These are phyloP conservation scores for Cryoendolithus antarcticus DNA, from an alignment of 2,329 filamentous ascomycete genomes.

Conservation along the genomic window DNA sequence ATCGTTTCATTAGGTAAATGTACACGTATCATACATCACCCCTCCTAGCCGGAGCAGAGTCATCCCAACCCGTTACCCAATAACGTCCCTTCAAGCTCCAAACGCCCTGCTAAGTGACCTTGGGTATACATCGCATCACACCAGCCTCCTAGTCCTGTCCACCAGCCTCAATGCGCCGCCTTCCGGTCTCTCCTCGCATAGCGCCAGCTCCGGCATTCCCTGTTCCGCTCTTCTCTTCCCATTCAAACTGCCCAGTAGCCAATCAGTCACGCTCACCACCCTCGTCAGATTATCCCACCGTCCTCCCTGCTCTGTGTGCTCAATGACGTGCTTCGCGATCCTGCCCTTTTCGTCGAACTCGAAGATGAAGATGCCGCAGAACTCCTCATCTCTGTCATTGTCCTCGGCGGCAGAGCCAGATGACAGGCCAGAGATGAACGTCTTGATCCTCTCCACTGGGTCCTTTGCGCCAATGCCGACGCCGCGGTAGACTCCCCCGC, in stretches of 20 bases:
- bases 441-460: conserved; percentile 42
- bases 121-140: too few relatives aligned
- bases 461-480: conserved; percentile 26
- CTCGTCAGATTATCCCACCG: conserved; percentile 75
- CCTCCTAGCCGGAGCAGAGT: too few relatives aligned
- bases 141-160: conserved; percentile 2
- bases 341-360: conserved; percentile 83
- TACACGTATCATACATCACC: too few relatives aligned
- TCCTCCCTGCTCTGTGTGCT: conserved; percentile 74
- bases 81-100: too few relatives aligned
- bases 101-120: too few relatives aligned
- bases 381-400: conserved; percentile 47
- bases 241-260: conserved; percentile 72
- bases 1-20: too few relatives aligned
- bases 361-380: conserved; percentile 87
- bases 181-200: conserved; percentile 18
- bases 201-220: conserved; percentile 32
- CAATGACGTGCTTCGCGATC: conserved; percentile 80
- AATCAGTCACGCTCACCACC: conserved; percentile 86
- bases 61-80: too few relatives aligned
- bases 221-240: conserved; percentile 28
- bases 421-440: conserved; percentile 42
- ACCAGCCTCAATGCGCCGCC: conserved; percentile 8
- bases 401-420: conserved; percentile 29
- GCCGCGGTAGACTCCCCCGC: conserved; percentile 32